Percentiles rank a stretch among this genome's conserved stretches.
phyloP scores from a whole-genome alignment of 768 basidiomycete species.

The Lentinula aciculospora region DNA sequence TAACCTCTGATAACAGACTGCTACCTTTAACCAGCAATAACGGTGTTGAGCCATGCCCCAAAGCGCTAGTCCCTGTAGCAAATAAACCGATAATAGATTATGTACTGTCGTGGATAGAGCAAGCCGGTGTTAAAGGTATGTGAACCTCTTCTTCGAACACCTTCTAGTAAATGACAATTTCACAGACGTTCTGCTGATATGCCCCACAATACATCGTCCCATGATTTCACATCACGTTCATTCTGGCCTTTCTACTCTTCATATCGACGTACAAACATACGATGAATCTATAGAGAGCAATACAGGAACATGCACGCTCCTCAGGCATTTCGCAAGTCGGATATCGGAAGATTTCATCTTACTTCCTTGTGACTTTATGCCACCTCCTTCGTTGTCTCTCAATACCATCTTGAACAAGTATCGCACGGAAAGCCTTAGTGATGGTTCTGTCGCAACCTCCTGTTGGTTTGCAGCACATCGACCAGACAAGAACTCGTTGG shows the following conservation, averaged over 20 bases:
- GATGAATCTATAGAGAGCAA: slow-evolving; percentile 66
- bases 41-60: slow-evolving; percentile 79
- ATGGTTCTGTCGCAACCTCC: slow-evolving; percentile 58
- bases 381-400: slow-evolving; percentile 69
- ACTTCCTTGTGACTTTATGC: slow-evolving; percentile 87
- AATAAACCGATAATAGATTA: slow-evolving; percentile 88
- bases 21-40: slow-evolving; percentile 70
- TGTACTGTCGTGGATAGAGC: slow-evolving; percentile 79
- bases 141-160: slow-evolving; percentile 11
- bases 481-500: slow-evolving; percentile 46
- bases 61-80: slow-evolving; percentile 82
- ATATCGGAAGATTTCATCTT: slow-evolving; percentile 84
- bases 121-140: slow-evolving; percentile 78
- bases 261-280: slow-evolving; percentile 75
- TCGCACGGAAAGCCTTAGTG: slow-evolving; percentile 60
- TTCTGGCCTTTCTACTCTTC: slow-evolving; percentile 54
- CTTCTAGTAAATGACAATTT: slow-evolving; percentile 2
- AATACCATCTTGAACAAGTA: slow-evolving; percentile 74
- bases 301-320: slow-evolving; percentile 68
- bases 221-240: slow-evolving; percentile 81
- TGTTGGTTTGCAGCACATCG: slow-evolving; percentile 56
- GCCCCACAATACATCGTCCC: slow-evolving; percentile 69
- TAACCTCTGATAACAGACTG: slow-evolving; percentile 40
- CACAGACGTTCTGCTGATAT: slow-evolving; percentile 82
- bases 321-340: slow-evolving; percentile 69